Evolutionary conservation across 139 green algal genomes (phyloP), one percentile per base, ranked within the genome.

Genomic region (Nannochloris sp.): DNA sequence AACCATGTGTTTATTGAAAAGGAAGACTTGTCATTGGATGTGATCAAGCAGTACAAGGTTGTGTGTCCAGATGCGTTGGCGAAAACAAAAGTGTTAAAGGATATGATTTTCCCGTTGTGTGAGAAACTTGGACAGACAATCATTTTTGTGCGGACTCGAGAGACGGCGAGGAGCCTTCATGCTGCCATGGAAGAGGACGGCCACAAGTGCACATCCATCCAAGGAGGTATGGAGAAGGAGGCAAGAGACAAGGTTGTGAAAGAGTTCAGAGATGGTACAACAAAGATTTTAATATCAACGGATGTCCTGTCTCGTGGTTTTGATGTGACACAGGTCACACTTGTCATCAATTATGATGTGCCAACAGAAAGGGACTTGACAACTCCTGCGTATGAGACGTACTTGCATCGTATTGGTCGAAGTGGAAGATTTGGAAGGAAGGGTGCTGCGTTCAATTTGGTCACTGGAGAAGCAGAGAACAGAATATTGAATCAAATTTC

Each of bases 291-390:
- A 34, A 97, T 99, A 49, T 77, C 86, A 31, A 99, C 93, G 21
- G 91, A 98, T 67, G 91, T 99, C 50, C 75, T 98, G 2, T 83
- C 89, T 0, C 77, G 93, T 24, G 93, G 93, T 19, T 99, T 99
- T 68, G 92, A 99, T 73, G 88, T 97, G 23, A 88, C 76, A 21
- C 86, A 95, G 83, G 89, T 97, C 37, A 98, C 91, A 3, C 84
- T 99, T 55, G 94, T 99, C 15, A 84, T 99, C 62, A 99, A 99
- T 81, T 97, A 90, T 71, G 87, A 98, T 60, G 72, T 96, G 54
- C 94, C 94, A 1, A 77, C 90, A 51, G 85, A 97, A 71, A 74
- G 82, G 3, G 79, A 93, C 70, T n/a, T 72, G 27, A 63, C 61
- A 29, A 85, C 66, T 16, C 92, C 93, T 29, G 85, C 83, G 29